Evolutionary conservation across 2,329 filamentous ascomycete species (phyloP), one percentile per base, ranked within the genome.

Genomic region (Pseudogymnoascus sp.): DNA sequence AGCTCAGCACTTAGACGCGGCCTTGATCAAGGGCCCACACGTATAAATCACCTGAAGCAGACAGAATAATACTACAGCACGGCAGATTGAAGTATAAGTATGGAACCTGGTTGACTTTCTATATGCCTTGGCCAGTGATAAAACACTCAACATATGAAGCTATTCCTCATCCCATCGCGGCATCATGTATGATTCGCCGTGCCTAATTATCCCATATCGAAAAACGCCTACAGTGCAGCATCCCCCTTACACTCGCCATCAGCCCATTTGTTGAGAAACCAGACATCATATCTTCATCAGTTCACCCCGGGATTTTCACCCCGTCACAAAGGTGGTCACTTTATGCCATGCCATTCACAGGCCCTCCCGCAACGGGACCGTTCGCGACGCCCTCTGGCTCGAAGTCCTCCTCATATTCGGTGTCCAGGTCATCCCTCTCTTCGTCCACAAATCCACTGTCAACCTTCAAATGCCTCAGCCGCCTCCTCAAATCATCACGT

Each of bases 391-490:
- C 29, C 51, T 57, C 51, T 18, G 51, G n/a, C 51, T 57, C 51
- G 10, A 21, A 57, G 29, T 57, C 51, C 51, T 57, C 51, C 51
- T 57, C 51, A 18, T 57, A 57, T 34, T 57, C 51, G 10, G 51
- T 57, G 11, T 57, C 51, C 11, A 57, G 29, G 5, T 57, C 51
- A n/a, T 57, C 51, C 29, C 29, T 34, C 4, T 84, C 80, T 63
- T 86, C 86, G 18, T 90, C 87, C 70, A 89, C 86, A 72, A 96
- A 96, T 0, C 89, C 89, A 64, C 86, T 88, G 66, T 96, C 90
- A 12, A 97, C 82, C 66, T 87, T 86, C 69, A 88, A 81, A 73
- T 83, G 83, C 62, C 83, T 78, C 67, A 99, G 80, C 45, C 93
- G 82, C 62, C 86, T 82, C 70, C 91, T 87, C 88, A 96, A 91